phyloP scores from a whole-genome alignment of 2,329 filamentous ascomycete species.

The Trichoderma breve region DNA sequence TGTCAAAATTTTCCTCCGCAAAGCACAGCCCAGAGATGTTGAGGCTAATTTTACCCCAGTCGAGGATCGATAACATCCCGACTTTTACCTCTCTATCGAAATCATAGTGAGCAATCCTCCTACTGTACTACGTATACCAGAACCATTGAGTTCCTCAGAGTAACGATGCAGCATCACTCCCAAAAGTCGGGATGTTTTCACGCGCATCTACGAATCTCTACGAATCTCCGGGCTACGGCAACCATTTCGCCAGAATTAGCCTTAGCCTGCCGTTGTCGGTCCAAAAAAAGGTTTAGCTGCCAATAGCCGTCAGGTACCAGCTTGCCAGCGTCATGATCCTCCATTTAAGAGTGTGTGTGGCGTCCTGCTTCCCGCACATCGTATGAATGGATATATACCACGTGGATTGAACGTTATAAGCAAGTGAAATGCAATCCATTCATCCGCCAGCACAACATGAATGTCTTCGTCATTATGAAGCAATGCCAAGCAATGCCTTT shows the following conservation, averaged over 20 bases:
- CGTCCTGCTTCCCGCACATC: background rate
- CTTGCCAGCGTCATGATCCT: background rate
- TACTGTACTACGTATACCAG: background rate
- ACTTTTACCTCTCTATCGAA: background rate
- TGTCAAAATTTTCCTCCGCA: background rate
- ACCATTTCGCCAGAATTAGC: background rate
- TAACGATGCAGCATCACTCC: background rate
- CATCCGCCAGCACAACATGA: background rate
- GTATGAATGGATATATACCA: background rate
- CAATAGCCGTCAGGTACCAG: background rate
- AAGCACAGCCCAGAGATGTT: background rate
- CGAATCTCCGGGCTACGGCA: background rate
- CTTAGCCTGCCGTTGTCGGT: background rate
- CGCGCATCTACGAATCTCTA: background rate
- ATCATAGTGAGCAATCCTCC: background rate
- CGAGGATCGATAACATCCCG: background rate
- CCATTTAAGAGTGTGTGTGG: background rate
- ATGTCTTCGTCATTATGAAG: background rate
- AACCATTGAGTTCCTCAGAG: background rate
- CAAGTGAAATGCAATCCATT: background rate
- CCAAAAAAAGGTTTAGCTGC: slow-evolving; percentile 8
- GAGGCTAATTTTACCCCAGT: background rate
- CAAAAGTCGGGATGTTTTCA: too few species aligned
- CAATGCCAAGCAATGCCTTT: background rate
- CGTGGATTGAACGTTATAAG: background rate